Percentiles rank a stretch among this genome's conserved stretches.
phyloP scores from a whole-genome alignment of 768 basidiomycete genomes.

The Lactifluus pinguis region DNA sequence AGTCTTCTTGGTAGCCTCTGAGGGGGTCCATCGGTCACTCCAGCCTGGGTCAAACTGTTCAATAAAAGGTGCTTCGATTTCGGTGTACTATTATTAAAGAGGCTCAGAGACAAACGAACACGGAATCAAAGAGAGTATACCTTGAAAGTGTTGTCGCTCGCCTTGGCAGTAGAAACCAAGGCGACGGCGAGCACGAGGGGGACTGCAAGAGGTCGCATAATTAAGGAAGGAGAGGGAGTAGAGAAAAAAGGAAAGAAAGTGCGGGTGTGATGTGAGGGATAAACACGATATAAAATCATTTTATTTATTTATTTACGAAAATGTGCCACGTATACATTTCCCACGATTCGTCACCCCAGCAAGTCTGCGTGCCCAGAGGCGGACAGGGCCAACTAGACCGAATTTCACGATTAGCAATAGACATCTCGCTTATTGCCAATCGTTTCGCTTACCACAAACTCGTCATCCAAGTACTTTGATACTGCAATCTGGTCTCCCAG shows the following conservation, averaged over 20 bases:
- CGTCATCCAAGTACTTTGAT: slow-evolving; percentile 94
- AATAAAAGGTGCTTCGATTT: slow-evolving; percentile 80
- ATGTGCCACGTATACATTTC: slow-evolving; percentile 40
- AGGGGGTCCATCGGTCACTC: slow-evolving; percentile 89
- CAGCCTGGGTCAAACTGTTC: slow-evolving; percentile 96
- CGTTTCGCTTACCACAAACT: slow-evolving; percentile 68
- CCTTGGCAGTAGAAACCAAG: slow-evolving; percentile 54
- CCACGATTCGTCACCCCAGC: slow-evolving; percentile 42
- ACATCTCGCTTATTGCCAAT: too few species aligned
- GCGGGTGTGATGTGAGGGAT: slow-evolving; percentile 1
- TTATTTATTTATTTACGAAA: slow-evolving; percentile 27
- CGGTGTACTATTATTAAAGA: slow-evolving; percentile 45
- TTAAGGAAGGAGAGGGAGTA: slow-evolving; percentile 27
- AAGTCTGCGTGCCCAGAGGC: slow-evolving; percentile 95
- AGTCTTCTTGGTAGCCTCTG: slow-evolving; percentile 97
- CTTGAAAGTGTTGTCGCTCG: slow-evolving; percentile 55
- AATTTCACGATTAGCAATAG: background rate
- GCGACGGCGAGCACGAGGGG: slow-evolving; percentile 54
- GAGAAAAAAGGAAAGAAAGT: slow-evolving; percentile 29
- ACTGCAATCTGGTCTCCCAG: slow-evolving; percentile 96
- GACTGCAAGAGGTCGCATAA: slow-evolving; percentile 84
- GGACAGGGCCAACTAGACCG: slow-evolving; percentile 72
- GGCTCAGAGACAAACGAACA: slow-evolving; percentile 1
- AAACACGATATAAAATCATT: background rate
- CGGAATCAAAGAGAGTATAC: slow-evolving; percentile 28